Conservation (phyloP, 108 stramenopile species). For the Hondaea fermentalgiana region DNA sequence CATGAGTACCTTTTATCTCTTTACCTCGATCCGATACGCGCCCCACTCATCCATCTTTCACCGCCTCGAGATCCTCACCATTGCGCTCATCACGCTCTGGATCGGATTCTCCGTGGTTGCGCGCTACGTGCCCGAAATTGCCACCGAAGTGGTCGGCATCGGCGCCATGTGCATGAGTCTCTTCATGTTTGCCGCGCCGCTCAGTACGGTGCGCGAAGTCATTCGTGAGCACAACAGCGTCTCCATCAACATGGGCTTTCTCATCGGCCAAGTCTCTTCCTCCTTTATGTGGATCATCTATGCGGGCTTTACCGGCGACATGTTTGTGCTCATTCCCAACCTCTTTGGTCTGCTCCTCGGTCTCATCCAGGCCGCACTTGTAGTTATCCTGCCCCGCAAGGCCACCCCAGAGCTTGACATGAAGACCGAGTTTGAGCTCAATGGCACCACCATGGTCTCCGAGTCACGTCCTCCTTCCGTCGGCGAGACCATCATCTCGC, state of each 20-base stretch:
- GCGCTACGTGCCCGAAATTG: background rate
- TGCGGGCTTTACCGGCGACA: background rate
- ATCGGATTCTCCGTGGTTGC: background rate
- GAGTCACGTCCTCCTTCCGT: background rate
- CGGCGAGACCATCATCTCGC: background rate
- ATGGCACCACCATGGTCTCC: background rate
- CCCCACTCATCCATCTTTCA: background rate
- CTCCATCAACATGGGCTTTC: slow-evolving; percentile 18
- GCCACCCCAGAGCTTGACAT: background rate
- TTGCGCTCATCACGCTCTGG: background rate
- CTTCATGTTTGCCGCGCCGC: background rate
- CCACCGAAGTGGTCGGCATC: background rate
- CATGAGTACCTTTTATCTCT: background rate
- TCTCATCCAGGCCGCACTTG: background rate
- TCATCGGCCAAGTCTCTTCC: background rate
- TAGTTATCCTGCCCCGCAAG: background rate
- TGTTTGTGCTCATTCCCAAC: background rate
- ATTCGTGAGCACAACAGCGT: slow-evolving; percentile 12
- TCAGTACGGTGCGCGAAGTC: background rate
- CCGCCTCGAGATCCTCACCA: background rate
- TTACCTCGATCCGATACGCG: background rate
- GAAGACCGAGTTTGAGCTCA: background rate
- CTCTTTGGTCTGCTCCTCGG: background rate
- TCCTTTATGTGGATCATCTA: background rate
- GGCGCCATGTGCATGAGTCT: background rate